Base-by-base conservation (phyloP, 108 stramenopile genomes). In the Chaetoceros tenuissimus region DNA sequence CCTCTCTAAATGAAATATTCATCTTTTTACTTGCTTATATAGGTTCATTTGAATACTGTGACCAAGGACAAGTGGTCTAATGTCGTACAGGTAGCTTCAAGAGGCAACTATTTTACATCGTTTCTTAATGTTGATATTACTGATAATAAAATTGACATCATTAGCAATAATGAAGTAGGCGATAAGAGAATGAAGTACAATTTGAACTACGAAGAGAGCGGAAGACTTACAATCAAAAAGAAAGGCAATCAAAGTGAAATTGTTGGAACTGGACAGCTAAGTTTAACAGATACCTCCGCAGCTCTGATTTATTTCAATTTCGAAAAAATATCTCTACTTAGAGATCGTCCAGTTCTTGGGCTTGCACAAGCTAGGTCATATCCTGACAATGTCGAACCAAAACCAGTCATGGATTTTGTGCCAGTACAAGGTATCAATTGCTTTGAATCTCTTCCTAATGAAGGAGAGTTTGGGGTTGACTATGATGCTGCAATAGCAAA, bases 111-210 rank as follows among this genome's bases (percentile, higher is more conserved):
- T 40, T 40, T 40, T 40, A 40, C 5, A 10, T 10, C 5, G 5
- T 40, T 40, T 13, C 34, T 40, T 5, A 40, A 5, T 40, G 34
- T 40, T 10, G 34, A 40, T 40, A 13, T 40, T 13, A 10, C 34
- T 10, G 34, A 40, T 40, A 43, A 64, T 49, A 55, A 26, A 10
- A 22, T 44, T 2, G 59, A 48, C 13, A 16, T 50, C 7, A 3
- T 24, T 3, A 27, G 24, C 7, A 5, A 28, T 8, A 30, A 30
- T 28, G 53, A 30, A 54, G 29, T 54, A 5, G 28, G 29, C 13
- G 13, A 5, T 13, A 40, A 40, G 8, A 40, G 34, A 40, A 13
- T 40, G 8, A 40, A 40, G 13, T 5, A 40, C 5, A 40, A 40
- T 13, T 40, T 40, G 34, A 40, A 40, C 13, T 40, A 40, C 13